Evolutionary conservation across 495 filamentous ascomycete genomes (phyloP), one percentile per base, ranked within the genome.

Genomic region (Pyronema domesticum): DNA sequence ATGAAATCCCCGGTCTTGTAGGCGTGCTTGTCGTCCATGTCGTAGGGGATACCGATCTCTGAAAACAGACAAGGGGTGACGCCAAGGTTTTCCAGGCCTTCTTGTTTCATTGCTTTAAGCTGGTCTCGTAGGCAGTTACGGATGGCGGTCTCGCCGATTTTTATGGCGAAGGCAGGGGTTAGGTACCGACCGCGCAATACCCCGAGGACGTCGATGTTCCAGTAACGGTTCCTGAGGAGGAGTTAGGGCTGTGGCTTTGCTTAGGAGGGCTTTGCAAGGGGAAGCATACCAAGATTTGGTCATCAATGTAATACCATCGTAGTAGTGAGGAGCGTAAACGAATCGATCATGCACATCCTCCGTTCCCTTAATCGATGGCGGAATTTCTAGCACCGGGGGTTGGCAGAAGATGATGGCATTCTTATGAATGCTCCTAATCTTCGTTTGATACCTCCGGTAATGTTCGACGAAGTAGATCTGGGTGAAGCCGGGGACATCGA

Each of bases 1-100:
- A 84, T 81, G 63, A 93, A 99, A 61, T 99, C 83, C 3, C 91
- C 91, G n/a, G 88, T 94, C 65, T 85, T 83, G 68, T 99, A 99
- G 1, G 91, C 91, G 58, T 87, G 70, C 68, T 94, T 85, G 54
- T 93, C 78, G 62, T 99, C 89, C 91, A 99, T 99, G 67, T 99
- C 93, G 64, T 95, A 99, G 0, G 91, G 91, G 56, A 96, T 95
- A 19, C 91, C 91, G 60, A 95, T 95, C 62, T 99, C 91, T 0
- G 85, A 93, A 65, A 94, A 83, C 9, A 98, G 70, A 59, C 89
- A 82, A 0, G 91, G 91, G 59, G 93, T 91, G 36, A 81, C 76
- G 13, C 91, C 91, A 76, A 95, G 86, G 52, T 89, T 81, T 36
- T 89, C 82, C 14, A 80, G 67, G n/a, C 93, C 94, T 68, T 98